phyloP scores from a whole-genome alignment of 2,329 filamentous ascomycete species.

The Colletotrichum sp. region DNA sequence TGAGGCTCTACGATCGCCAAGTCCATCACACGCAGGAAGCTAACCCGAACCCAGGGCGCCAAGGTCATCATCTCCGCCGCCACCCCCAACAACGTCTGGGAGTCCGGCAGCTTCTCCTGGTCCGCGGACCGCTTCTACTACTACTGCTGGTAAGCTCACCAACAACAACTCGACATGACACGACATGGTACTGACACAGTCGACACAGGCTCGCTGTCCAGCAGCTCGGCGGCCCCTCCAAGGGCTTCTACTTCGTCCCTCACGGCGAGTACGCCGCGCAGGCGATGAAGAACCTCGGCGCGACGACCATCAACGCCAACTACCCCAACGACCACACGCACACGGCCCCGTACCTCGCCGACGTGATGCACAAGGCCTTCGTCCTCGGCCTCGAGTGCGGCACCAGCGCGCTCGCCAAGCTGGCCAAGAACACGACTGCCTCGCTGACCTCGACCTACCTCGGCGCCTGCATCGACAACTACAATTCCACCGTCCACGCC shows the following conservation, averaged over 20 bases:
- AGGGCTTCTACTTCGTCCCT: conserved; percentile 60
- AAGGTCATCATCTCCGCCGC: conserved; percentile 63
- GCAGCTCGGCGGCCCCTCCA: conserved; percentile 37
- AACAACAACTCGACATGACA: neutral
- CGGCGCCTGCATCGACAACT: conserved; percentile 30
- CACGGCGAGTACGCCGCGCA: conserved; percentile 64
- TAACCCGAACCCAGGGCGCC: conserved; percentile 46
- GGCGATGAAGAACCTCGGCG: conserved; percentile 56
- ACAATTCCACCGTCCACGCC: conserved; percentile 19
- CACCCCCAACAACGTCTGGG: conserved; percentile 66
- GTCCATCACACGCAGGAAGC: neutral
- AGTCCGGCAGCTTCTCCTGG: conserved; percentile 57
- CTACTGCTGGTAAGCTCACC: conserved; percentile 51
- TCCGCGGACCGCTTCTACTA: conserved; percentile 58
- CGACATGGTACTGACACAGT: neutral
- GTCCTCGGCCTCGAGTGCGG: conserved; percentile 59
- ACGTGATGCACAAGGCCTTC: conserved; percentile 61
- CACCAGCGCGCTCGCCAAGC: conserved; percentile 43
- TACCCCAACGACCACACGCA: conserved; percentile 70
- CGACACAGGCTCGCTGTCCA: conserved; percentile 34
- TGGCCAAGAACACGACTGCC: conserved; percentile 34
- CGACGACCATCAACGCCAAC: conserved; percentile 52
- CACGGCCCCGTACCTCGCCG: conserved; percentile 60
- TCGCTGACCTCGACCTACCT: conserved; percentile 32
- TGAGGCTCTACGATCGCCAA: neutral